Evolutionary conservation across 2,329 filamentous ascomycete genomes (phyloP), one percentile per base, ranked within the genome.

Genomic region (Xylaria sp.): DNA sequence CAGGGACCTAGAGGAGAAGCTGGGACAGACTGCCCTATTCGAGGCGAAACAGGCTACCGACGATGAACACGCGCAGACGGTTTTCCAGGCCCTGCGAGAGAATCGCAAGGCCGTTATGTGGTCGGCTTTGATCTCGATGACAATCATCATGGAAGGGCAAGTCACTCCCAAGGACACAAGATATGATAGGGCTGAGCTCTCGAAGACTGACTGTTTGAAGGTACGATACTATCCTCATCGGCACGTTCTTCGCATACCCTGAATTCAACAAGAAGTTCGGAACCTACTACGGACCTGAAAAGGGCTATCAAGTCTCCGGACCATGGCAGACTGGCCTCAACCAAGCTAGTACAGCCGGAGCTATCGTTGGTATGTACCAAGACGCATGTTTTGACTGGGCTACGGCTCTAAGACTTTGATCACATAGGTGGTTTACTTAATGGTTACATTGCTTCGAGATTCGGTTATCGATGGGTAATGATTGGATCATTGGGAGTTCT

Each of bases 121-220:
- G 76, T 78, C 77, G 3, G n/a, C 75, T 14, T 34, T 77, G 53
- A 73, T 78, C 32, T 78, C 77, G 1, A 73, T 77, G 73, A 73
- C 75, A 4, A 78, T 78, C 42, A 71, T 78, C 45, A 78, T 78
- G 77, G 77, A 78, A 74, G 77, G 77, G 73, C 78, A 65, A 51
- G 75, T 57, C 17, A 19, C 54, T 17, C 21, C 19, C 27, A 21
- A 17, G 3, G 12, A 4, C 9, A n/a, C 11, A 1, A 14, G 2
- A 17, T 57, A 42, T 42, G 19, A 50, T 4, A 5, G 12, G 19
- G 12, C 21, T 17, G 4, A 48, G 14, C 21, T 12, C 34, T 9
- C 9, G 42, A 56, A 63, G 14, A 69, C 69, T 65, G 34, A 57
- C 36, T 4, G 14, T 17, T 14, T 48, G 17, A 64, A 78, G 76